A percentile compares a stretch with the other conserved stretches of the same genome.
These are phyloP conservation scores for Coemansia erecta DNA, from an alignment of 192 early-diverging fungal genomes.

Conservation along the genomic window DNA sequence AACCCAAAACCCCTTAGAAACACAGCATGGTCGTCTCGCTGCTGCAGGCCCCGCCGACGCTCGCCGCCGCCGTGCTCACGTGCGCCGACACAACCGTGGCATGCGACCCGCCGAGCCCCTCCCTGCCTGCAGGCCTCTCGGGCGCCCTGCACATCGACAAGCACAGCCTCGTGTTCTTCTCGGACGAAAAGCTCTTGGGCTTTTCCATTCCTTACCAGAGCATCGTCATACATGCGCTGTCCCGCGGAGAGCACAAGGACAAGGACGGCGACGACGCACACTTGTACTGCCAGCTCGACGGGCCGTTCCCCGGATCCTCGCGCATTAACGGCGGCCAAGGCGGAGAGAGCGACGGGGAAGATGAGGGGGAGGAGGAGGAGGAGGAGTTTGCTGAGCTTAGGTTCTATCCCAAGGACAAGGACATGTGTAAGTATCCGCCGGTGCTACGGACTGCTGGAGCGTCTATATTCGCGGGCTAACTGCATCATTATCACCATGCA, in stretches of 20 bases:
- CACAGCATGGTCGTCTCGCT: too few relatives aligned
- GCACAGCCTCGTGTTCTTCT: slow-evolving; percentile 17
- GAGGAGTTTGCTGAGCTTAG: slow-evolving; percentile 30
- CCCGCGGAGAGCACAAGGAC: background rate
- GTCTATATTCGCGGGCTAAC: too few relatives aligned
- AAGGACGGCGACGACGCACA: too few relatives aligned
- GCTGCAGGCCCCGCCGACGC: too few relatives aligned
- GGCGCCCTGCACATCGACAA: slow-evolving; percentile 25
- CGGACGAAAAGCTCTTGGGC: background rate
- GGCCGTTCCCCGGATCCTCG: slow-evolving; percentile 16
- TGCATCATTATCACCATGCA: too few relatives aligned
- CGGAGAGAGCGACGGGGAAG: too few relatives aligned
- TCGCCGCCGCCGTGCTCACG: too few relatives aligned
- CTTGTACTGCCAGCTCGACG: slow-evolving; percentile 43
- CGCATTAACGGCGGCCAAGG: too few relatives aligned
- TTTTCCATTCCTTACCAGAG: slow-evolving; percentile 28
- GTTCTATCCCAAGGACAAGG: slow-evolving; percentile 12
- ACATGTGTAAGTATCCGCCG: too few relatives aligned
- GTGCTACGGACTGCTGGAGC: too few relatives aligned
- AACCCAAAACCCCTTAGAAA: too few relatives aligned
- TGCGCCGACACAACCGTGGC: background rate
- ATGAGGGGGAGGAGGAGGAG: slow-evolving; percentile 2
- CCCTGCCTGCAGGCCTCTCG: background rate
- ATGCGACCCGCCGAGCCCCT: slow-evolving; percentile 20
- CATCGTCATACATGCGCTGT: slow-evolving; percentile 39